Evolutionary conservation across 2,329 filamentous ascomycete species (phyloP).

Genomic region (Apiospora pterosperma): DNA sequence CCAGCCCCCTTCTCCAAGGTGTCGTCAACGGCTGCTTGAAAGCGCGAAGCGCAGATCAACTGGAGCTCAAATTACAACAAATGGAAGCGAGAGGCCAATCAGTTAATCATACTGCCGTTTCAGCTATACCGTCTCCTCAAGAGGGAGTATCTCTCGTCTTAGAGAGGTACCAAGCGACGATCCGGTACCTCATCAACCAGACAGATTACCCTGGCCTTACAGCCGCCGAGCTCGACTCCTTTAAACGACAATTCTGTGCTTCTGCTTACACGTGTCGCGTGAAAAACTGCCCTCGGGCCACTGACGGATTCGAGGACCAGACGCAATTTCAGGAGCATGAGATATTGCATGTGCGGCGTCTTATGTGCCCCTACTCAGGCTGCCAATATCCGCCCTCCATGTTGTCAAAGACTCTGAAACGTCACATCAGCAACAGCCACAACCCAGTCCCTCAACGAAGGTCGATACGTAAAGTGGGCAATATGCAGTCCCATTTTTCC

Average conservation of each 20-base stretch:
- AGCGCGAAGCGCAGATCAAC: neutral
- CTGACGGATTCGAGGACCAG: slow-evolving; percentile 14
- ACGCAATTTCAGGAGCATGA: slow-evolving; percentile 12
- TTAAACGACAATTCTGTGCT: slow-evolving; percentile 9
- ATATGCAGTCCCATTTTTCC: neutral
- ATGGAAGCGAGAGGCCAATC: neutral
- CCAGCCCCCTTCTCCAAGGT: neutral
- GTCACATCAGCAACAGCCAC: neutral
- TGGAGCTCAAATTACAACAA: neutral
- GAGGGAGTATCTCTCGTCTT: neutral
- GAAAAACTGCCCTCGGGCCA: slow-evolving; percentile 12
- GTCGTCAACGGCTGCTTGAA: neutral
- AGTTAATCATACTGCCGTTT: neutral
- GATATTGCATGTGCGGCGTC: slow-evolving; percentile 5
- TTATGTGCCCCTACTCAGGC: slow-evolving; percentile 1
- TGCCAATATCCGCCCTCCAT: slow-evolving; percentile 12
- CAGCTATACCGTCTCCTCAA: neutral
- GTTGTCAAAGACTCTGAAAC: neutral
- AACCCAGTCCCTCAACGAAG: neutral
- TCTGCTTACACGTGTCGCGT: slow-evolving; percentile 15
- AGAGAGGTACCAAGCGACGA: slow-evolving; percentile 6
- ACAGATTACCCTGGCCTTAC: slow-evolving; percentile 2
- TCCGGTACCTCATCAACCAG: slow-evolving; percentile 8
- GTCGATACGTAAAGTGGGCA: neutral
- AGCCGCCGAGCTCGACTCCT: slow-evolving; percentile 12